These are phyloP conservation scores for Perkinsus chesapeaki DNA, from an alignment of 169 alveolate species.

Conservation along the genomic window DNA sequence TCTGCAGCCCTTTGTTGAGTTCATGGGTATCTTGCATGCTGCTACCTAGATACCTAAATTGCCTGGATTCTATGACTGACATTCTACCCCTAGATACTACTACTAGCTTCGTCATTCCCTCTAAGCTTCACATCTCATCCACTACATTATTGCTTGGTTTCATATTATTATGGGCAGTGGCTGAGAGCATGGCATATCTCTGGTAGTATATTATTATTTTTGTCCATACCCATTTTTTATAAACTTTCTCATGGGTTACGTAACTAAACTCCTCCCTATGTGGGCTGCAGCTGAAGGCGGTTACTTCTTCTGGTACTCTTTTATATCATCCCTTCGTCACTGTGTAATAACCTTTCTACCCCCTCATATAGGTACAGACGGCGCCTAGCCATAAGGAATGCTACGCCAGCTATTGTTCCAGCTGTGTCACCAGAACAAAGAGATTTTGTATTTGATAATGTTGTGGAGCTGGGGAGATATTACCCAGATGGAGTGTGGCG, in stretches of 20 bases:
- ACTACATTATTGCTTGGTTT: neutral
- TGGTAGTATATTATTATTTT: neutral
- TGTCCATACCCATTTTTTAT: neutral
- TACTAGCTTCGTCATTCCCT: neutral
- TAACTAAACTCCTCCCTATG: neutral
- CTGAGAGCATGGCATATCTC: neutral
- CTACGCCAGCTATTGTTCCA: neutral
- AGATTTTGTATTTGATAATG: neutral
- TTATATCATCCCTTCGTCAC: neutral
- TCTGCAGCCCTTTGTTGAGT: too few species aligned
- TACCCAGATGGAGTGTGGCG: neutral
- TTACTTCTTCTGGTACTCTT: neutral
- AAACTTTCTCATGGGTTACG: neutral
- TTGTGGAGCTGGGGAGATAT: neutral
- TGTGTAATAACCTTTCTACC: neutral
- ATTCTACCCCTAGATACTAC: too few species aligned
- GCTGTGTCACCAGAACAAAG: neutral
- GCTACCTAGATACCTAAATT: too few species aligned
- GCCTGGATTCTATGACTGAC: too few species aligned
- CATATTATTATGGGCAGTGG: neutral
- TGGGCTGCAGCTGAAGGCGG: neutral
- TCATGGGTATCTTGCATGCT: too few species aligned
- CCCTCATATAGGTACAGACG: neutral
- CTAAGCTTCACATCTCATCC: neutral
- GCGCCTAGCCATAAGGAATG: neutral